These are phyloP conservation scores for Logfia minima DNA, from an alignment of 129 eudicot genomes.

Conservation along the genomic window DNA sequence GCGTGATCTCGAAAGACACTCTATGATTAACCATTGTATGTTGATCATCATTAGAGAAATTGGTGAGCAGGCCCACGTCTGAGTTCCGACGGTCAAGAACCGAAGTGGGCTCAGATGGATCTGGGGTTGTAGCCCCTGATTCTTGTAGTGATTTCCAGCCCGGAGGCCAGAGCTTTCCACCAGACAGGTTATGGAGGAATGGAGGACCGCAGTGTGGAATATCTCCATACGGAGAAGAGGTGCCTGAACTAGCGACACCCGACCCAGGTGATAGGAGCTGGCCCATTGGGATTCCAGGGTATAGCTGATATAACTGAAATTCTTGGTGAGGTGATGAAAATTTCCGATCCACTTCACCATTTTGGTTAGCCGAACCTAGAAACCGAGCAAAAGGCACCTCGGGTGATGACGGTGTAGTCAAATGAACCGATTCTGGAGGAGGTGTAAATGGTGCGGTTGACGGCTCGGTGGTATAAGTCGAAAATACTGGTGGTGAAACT, in stretches of 20 bases:
- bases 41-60: constrained; percentile 46
- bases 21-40: constrained; percentile 48
- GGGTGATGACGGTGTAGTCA: constrained; percentile 97
- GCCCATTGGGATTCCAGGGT: constrained; percentile 96
- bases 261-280: constrained; percentile 89
- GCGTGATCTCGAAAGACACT: constrained; percentile 62
- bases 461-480: constrained; percentile 88
- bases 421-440: constrained; percentile 84
- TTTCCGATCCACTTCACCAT: constrained; percentile 40
- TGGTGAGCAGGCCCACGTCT: constrained; percentile 50
- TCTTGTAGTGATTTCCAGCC: constrained; percentile 58
- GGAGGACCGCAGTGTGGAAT: constrained; percentile 38
- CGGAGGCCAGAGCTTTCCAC: constrained; percentile 43
- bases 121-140: constrained; percentile 58
- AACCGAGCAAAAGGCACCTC: constrained; percentile 98
- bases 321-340: constrained; percentile 62
- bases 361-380: constrained; percentile 68
- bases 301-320: constrained; percentile 70
- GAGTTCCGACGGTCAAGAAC: constrained; percentile 49
- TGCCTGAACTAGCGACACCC: constrained; percentile 71
- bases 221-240: constrained; percentile 73
- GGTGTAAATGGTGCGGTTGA: constrained; percentile 98
- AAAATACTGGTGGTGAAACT: constrained; percentile 93
- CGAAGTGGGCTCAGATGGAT: constrained; percentile 35
- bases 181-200: constrained; percentile 46